These are phyloP conservation scores for Cutaneotrichosporon dermatis DNA, from an alignment of 1,284 basidiomycete species.

Conservation along the genomic window DNA sequence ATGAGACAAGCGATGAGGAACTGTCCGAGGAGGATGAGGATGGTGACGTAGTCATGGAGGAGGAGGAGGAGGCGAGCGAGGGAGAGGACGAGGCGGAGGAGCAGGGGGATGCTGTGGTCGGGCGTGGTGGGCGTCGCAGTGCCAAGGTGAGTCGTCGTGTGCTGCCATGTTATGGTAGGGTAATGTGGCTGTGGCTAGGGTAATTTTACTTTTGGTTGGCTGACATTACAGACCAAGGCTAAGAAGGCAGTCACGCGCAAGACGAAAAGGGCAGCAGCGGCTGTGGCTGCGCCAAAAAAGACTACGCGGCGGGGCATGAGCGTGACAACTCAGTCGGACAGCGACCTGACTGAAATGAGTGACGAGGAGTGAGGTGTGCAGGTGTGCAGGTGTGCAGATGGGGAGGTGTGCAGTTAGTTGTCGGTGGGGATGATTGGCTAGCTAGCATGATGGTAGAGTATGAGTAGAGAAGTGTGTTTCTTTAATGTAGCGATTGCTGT, in stretches of 20 bases:
- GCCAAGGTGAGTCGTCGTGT: slow-evolving; percentile 36
- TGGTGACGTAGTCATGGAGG: slow-evolving; percentile 23
- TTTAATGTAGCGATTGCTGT: no score
- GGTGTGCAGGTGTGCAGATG: not conserved
- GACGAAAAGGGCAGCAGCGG: not conserved
- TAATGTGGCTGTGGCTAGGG: not conserved
- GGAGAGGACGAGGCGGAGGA: slow-evolving; percentile 22
- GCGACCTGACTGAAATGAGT: slow-evolving; percentile 8
- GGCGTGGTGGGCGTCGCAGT: slow-evolving; percentile 38
- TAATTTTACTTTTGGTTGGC: not conserved
- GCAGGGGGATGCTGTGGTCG: slow-evolving; percentile 26
- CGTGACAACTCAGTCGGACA: slow-evolving; percentile 1
- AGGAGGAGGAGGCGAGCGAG: slow-evolving; percentile 10
- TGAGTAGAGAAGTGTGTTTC: no score
- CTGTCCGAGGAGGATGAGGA: slow-evolving; percentile 14
- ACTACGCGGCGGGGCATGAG: not conserved
- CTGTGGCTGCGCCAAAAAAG: not conserved
- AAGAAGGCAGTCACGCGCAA: slow-evolving; percentile 30
- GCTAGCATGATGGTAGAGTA: not conserved
- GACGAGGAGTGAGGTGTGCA: not conserved
- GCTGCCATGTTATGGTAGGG: not conserved
- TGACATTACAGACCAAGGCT: slow-evolving; percentile 32
- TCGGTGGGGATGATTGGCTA: not conserved
- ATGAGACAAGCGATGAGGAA: slow-evolving; percentile 3
- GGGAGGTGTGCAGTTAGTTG: not conserved